Evolutionary conservation across 176 grass and related monocot species (phyloP).

Genomic region (Avena atlantica): DNA sequence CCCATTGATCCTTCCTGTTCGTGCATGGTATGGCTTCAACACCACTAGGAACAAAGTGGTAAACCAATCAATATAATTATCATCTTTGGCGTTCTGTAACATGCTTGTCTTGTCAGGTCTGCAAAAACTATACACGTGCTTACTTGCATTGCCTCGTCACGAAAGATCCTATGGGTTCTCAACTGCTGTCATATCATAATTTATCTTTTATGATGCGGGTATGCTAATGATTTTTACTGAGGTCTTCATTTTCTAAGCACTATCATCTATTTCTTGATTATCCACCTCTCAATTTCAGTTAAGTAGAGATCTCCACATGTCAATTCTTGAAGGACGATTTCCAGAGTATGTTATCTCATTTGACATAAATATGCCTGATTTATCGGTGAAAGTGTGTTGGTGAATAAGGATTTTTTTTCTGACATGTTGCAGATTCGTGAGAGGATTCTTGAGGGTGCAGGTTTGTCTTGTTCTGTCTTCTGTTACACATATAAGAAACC

Average conservation of each 20-base stretch:
- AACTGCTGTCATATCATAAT: slow-evolving; percentile 93
- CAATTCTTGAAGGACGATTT: slow-evolving; percentile 84
- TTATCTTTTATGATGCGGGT: slow-evolving; percentile 94
- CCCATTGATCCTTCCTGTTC: slow-evolving; percentile 89
- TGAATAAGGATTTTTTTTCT: slow-evolving; percentile 28
- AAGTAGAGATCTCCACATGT: slow-evolving; percentile 86
- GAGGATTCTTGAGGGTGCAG: slow-evolving; percentile 79
- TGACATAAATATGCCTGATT: slow-evolving; percentile 7
- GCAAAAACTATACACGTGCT: slow-evolving; percentile 87
- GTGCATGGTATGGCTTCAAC: slow-evolving; percentile 81
- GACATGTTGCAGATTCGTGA: slow-evolving; percentile 65
- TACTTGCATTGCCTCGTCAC: slow-evolving; percentile 93
- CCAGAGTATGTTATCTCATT: slow-evolving; percentile 68
- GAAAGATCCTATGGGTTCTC: slow-evolving; percentile 94
- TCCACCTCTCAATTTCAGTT: slow-evolving; percentile 58
- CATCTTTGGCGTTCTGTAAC: slow-evolving; percentile 32
- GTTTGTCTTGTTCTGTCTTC: slow-evolving; percentile 48
- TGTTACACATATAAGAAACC: neutral
- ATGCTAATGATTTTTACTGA: slow-evolving; percentile 23
- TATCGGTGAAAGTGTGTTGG: neutral
- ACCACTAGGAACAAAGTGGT: slow-evolving; percentile 1
- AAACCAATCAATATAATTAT: neutral
- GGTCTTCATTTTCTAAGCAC: slow-evolving; percentile 2
- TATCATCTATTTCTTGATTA: neutral
- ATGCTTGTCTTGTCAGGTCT: slow-evolving; percentile 65